These are phyloP conservation scores for Corniculantispora saksenae DNA, from an alignment of 2,329 filamentous ascomycete species.

Conservation along the genomic window DNA sequence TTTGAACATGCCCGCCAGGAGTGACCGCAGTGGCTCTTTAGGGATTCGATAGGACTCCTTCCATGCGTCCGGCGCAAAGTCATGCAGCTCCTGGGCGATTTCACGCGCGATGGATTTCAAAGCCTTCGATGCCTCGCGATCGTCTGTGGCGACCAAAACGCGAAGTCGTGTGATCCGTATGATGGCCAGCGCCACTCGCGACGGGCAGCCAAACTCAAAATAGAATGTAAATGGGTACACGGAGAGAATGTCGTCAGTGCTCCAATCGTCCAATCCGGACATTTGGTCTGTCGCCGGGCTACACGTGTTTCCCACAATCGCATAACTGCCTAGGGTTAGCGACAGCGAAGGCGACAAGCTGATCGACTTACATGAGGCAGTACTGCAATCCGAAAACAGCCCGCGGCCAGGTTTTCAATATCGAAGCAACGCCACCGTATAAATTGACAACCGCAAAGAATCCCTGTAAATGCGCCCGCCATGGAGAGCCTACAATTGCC, in stretches of 20 bases:
- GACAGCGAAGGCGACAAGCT: background rate
- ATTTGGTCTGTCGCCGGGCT: background rate
- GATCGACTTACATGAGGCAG: background rate
- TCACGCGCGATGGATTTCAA: background rate
- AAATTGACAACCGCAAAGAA: slow-evolving; percentile 1
- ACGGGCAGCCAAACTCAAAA: slow-evolving; percentile 6
- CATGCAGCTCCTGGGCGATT: background rate
- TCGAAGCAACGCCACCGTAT: background rate
- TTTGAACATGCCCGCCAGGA: slow-evolving; percentile 2
- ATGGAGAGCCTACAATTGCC: slow-evolving; percentile 6
- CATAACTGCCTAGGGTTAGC: background rate
- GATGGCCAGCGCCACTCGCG: background rate
- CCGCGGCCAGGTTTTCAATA: slow-evolving; percentile 2
- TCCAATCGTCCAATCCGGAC: background rate
- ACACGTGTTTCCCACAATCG: slow-evolving; percentile 1
- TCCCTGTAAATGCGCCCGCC: slow-evolving; percentile 4
- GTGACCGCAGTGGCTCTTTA: background rate
- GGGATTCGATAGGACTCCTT: background rate
- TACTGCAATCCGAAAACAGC: background rate
- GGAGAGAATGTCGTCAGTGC: background rate
- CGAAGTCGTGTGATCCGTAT: slow-evolving; percentile 2
- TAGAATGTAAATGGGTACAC: slow-evolving; percentile 10
- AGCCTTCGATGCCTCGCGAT: background rate
- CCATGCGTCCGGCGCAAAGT: background rate
- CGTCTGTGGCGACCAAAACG: background rate